Evolutionary conservation across 2,329 filamentous ascomycete species (phyloP), one percentile per base, ranked within the genome.

Genomic region (Fusarium sp.): DNA sequence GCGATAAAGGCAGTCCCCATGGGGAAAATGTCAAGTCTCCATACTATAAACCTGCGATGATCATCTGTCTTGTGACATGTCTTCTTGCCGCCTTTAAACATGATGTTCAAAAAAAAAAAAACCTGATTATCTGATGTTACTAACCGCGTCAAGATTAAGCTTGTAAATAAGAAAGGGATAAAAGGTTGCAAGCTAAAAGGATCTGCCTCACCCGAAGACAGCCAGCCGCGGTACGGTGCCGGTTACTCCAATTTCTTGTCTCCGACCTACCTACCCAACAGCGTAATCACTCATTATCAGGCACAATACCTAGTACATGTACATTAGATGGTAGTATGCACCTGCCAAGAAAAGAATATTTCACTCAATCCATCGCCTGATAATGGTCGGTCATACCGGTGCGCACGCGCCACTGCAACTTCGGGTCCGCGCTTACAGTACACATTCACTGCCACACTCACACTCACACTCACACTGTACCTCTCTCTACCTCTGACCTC

Each of bases 261-360:
- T 34, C 3, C 22, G 45, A 65, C 61, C 62, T 65, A 65, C 61
- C 62, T 65, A 44, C 61, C 61, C 13, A 65, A 65, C 60, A 65
- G 10, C 64, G 45, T 52, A 52, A 49, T 29, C 13, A 29, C 49
- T 43, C 49, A 41, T 22, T 44, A 40, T 32, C 18, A 38, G 13
- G 27, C 27, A 29, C 27, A 29, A 11, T 29, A 11, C 27, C 27
- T 29, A 29, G 27, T 29, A 27, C 18, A 29, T 44, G 27, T 29
- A 27, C 18, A 29, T 44, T 29, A 10, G 22, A 5, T 16, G n/a
- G 10, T 9, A 24, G 9, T 32, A 41, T 25, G 27, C 15, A 34
- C 24, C 15, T 40, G 6, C 18, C 29, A 41, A 30, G 18, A 30
- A 8, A 22, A 54, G 34, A 8, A 20, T n/a, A 38, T 38, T n/a